phyloP scores from a whole-genome alignment of 1,284 basidiomycete species.

The Anthracocystis walkeri region DNA sequence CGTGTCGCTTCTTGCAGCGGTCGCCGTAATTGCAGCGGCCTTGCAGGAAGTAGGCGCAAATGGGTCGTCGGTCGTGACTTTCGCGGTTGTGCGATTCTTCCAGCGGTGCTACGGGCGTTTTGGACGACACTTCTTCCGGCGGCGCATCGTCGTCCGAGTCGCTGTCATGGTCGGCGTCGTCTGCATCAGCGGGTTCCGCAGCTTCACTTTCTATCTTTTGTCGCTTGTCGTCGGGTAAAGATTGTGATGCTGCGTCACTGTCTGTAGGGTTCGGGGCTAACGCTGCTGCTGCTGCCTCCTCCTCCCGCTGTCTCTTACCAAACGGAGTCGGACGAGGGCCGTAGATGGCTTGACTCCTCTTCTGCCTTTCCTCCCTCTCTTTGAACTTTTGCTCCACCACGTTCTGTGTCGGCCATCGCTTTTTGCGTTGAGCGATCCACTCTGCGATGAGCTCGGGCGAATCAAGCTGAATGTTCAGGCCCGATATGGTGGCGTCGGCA shows the following conservation, averaged over 20 bases:
- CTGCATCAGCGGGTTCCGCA: not conserved
- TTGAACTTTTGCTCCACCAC: conserved; percentile 58
- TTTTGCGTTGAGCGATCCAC: conserved; percentile 67
- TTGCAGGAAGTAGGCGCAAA: conserved; percentile 56
- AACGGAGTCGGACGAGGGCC: conserved; percentile 19
- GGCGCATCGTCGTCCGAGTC: conserved; percentile 28
- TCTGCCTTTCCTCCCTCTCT: conserved; percentile 45
- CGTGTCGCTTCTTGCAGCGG: conserved; percentile 56
- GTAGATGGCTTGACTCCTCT: conserved; percentile 35
- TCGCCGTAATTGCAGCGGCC: conserved; percentile 59
- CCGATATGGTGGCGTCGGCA: conserved; percentile 60
- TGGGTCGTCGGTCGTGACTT: conserved; percentile 22
- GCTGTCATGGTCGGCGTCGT: conserved; percentile 5
- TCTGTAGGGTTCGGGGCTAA: not conserved
- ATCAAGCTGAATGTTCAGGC: conserved; percentile 66
- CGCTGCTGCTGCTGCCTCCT: not conserved
- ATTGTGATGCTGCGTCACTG: not conserved
- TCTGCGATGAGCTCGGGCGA: conserved; percentile 66
- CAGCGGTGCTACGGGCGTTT: conserved; percentile 5
- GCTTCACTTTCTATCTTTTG: not conserved
- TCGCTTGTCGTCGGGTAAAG: conserved; percentile 1
- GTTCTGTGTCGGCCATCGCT: conserved; percentile 61
- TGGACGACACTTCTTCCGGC: conserved; percentile 40
- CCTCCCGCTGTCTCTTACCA: conserved; percentile 26
- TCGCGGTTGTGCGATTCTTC: conserved; percentile 5